Conservation (phyloP, 441 rosid genomes). For the Gossypium schwendimanii region DNA sequence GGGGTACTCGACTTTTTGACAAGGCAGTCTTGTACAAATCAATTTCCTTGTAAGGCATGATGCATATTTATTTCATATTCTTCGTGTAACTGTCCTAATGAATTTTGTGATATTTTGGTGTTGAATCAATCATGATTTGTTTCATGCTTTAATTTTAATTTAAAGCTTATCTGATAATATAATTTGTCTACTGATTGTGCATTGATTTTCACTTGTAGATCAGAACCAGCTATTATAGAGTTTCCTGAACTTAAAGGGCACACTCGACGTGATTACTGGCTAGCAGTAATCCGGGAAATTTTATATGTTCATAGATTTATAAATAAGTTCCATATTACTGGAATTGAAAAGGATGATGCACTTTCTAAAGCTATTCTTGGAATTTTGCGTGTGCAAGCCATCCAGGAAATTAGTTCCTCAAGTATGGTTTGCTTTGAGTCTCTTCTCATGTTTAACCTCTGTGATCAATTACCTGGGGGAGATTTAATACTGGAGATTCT, state of each 20-base stretch:
- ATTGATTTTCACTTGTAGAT: conserved; percentile 40
- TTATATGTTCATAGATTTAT: conserved; percentile 62
- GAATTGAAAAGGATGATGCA: conserved; percentile 56
- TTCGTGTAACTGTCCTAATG: background rate
- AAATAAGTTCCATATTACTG: conserved; percentile 53
- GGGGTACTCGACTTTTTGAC: conserved; percentile 95
- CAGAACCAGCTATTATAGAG: conserved; percentile 82
- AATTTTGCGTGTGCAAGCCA: conserved; percentile 67
- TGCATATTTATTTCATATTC: conserved; percentile 8
- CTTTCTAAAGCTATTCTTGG: conserved; percentile 84
- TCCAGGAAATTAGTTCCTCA: conserved; percentile 56
- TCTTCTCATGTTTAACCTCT: conserved; percentile 78
- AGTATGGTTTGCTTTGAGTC: conserved; percentile 34
- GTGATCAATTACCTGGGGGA: conserved; percentile 94
- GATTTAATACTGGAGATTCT: conserved; percentile 81
- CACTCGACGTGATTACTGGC: conserved; percentile 85
- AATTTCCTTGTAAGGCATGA: conserved; percentile 63
- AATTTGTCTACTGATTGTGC: conserved; percentile 13
- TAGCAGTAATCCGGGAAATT: conserved; percentile 68
- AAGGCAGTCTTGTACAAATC: conserved; percentile 86
- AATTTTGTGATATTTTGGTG: background rate
- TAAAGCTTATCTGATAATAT: conserved; percentile 17
- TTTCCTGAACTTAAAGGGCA: conserved; percentile 95
- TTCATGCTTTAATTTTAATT: conserved; percentile 8
- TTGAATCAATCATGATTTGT: background rate